These are phyloP conservation scores for Leccinum subtestaceum DNA, from an alignment of 768 basidiomycete genomes.

Conservation along the genomic window DNA sequence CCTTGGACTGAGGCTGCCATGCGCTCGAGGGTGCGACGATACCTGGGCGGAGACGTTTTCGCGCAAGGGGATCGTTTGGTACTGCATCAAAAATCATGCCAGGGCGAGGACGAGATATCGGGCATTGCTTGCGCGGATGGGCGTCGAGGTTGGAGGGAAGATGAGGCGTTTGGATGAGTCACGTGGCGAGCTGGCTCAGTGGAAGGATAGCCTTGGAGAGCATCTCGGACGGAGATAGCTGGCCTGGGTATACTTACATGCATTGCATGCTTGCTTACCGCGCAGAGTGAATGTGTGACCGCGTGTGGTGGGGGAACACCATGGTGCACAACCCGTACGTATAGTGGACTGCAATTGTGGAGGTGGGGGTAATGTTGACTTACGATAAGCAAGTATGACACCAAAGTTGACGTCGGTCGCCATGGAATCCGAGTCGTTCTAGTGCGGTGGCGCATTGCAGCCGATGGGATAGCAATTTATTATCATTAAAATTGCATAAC, in stretches of 20 bases:
- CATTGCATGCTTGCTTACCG: not conserved
- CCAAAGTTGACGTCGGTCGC: not conserved
- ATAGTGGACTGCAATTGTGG: not conserved
- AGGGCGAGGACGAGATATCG: slow-evolving; percentile 12
- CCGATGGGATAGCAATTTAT: no score
- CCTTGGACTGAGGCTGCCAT: slow-evolving; percentile 36
- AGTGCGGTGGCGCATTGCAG: not conserved
- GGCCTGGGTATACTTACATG: not conserved
- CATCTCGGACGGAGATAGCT: slow-evolving; percentile 8
- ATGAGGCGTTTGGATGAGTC: slow-evolving; percentile 55
- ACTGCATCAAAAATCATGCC: slow-evolving; percentile 45
- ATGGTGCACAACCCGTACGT: no score
- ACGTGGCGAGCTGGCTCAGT: slow-evolving; percentile 40
- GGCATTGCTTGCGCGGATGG: slow-evolving; percentile 17
- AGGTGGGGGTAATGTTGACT: not conserved
- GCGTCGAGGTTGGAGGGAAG: slow-evolving; percentile 31
- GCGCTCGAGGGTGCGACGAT: slow-evolving; percentile 52
- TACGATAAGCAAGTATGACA: not conserved
- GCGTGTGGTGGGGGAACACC: not conserved
- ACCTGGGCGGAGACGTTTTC: slow-evolving; percentile 41
- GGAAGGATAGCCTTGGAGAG: slow-evolving; percentile 31
- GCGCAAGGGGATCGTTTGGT: slow-evolving; percentile 47
- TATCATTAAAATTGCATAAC: no score
- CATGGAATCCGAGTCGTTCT: not conserved
- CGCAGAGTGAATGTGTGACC: not conserved